Conservation (phyloP, 139 green algal species). For the Nannochloris sp. region DNA sequence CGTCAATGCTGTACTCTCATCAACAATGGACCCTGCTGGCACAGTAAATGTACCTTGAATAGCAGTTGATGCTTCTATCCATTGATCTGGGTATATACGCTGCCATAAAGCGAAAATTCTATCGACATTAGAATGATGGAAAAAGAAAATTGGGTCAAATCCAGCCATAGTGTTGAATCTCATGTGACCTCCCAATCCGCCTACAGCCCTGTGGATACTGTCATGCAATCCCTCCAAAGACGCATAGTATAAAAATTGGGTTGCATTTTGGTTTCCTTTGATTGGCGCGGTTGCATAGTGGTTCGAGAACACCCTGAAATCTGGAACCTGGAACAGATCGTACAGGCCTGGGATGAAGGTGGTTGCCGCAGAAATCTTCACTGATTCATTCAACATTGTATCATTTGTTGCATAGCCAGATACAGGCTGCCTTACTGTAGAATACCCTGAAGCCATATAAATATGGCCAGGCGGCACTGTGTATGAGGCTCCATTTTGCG, state of each 20-base stretch:
- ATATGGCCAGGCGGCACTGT: background rate
- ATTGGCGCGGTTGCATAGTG: background rate
- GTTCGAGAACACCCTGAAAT: background rate
- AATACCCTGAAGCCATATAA: background rate
- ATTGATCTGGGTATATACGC: constrained; percentile 4
- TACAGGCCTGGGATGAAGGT: constrained; percentile 3
- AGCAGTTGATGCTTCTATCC: background rate
- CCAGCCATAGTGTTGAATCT: constrained; percentile 5
- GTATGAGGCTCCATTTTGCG: background rate
- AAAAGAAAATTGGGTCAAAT: constrained; percentile 13
- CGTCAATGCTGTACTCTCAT: background rate
- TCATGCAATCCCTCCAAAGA: constrained; percentile 9
- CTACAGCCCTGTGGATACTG: constrained; percentile 4
- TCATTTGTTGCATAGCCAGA: background rate
- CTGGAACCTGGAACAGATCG: background rate
- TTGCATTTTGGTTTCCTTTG: background rate
- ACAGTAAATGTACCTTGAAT: background rate
- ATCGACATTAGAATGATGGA: constrained; percentile 5
- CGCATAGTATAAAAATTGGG: background rate
- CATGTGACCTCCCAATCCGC: constrained; percentile 5
- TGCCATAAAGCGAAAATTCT: constrained; percentile 11
- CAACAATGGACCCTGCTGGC: background rate
- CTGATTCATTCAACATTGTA: background rate
- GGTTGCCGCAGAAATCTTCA: constrained; percentile 8
- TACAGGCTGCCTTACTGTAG: constrained; percentile 1